phyloP scores from a whole-genome alignment of 2,329 filamentous ascomycete genomes.

The Fusarium sp. region DNA sequence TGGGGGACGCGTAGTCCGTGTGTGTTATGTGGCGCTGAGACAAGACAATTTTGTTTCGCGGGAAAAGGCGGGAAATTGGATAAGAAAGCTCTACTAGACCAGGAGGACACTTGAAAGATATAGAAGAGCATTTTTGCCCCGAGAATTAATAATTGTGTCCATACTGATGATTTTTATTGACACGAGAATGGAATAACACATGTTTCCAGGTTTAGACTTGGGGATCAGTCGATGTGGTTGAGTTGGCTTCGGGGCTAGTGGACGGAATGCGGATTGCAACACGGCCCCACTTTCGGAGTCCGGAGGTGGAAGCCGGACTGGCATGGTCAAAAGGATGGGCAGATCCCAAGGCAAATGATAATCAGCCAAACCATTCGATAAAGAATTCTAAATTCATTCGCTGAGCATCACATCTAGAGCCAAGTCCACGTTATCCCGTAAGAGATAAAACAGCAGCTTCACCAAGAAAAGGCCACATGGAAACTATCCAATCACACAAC shows the following conservation, averaged over 20 bases:
- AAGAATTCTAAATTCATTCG: not conserved
- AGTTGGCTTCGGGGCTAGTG: not conserved
- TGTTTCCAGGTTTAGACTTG: not conserved
- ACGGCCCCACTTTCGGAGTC: constrained; percentile 3
- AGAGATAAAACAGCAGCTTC: constrained; percentile 8
- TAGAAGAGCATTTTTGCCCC: constrained; percentile 15
- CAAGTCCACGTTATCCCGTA: not conserved
- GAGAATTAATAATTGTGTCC: constrained; percentile 10
- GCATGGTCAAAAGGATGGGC: not conserved
- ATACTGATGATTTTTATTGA: constrained; percentile 9
- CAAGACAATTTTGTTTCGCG: constrained; percentile 29
- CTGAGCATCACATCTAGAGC: not conserved
- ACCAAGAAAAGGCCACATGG: constrained; percentile 11
- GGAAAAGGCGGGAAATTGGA: constrained; percentile 21
- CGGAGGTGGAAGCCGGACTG: not conserved
- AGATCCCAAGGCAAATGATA: not conserved
- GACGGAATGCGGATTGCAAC: not conserved
- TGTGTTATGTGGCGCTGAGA: constrained; percentile 38
- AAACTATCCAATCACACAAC: constrained; percentile 29
- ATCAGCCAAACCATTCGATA: not conserved
- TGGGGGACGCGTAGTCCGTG: constrained; percentile 13
- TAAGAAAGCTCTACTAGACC: not conserved
- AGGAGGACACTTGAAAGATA: not conserved
- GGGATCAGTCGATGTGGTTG: not conserved
- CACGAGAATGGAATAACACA: not conserved